phyloP scores from a whole-genome alignment of 352 stramenopile genomes.

The Globisporangium viniferum region DNA sequence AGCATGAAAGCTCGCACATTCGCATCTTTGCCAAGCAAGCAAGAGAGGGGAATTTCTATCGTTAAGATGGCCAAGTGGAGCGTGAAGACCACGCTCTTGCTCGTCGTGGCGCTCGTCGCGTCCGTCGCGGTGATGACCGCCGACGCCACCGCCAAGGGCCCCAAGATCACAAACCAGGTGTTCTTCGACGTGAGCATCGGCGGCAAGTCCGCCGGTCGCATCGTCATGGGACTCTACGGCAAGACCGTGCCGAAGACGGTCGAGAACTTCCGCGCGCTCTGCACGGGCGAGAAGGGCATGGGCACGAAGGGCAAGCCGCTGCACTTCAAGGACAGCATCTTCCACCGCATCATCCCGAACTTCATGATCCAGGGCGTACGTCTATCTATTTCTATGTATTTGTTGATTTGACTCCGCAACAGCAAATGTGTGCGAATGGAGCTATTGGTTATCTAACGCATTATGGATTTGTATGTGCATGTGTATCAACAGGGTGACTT shows the following conservation, averaged over 20 bases:
- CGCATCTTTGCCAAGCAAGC: slow-evolving; percentile 1
- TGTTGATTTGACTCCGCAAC: background rate
- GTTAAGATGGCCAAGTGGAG: slow-evolving; percentile 53
- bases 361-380: slow-evolving; percentile 89
- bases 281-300: slow-evolving; percentile 61
- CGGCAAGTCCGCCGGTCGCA: slow-evolving; percentile 73
- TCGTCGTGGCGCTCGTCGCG: slow-evolving; percentile 33
- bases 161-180: slow-evolving; percentile 89
- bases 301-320: slow-evolving; percentile 93
- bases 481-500: slow-evolving; percentile 58
- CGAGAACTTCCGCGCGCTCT: slow-evolving; percentile 58
- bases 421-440: background rate
- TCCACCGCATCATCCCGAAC: slow-evolving; percentile 97
- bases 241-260: slow-evolving; percentile 86
- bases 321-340: slow-evolving; percentile 95
- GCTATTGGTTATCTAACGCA: background rate
- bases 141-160: slow-evolving; percentile 39
- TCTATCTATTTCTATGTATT: slow-evolving; percentile 1
- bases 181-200: slow-evolving; percentile 97
- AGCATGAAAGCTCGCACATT: background rate
- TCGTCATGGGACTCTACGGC: slow-evolving; percentile 84
- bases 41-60: background rate
- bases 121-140: slow-evolving; percentile 24
- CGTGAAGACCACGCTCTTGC: slow-evolving; percentile 31
- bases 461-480: slow-evolving; percentile 1